Evolutionary conservation across 192 early-diverging fungal species (phyloP), one percentile per base, ranked within the genome.

Genomic region (Backusella macrospora): DNA sequence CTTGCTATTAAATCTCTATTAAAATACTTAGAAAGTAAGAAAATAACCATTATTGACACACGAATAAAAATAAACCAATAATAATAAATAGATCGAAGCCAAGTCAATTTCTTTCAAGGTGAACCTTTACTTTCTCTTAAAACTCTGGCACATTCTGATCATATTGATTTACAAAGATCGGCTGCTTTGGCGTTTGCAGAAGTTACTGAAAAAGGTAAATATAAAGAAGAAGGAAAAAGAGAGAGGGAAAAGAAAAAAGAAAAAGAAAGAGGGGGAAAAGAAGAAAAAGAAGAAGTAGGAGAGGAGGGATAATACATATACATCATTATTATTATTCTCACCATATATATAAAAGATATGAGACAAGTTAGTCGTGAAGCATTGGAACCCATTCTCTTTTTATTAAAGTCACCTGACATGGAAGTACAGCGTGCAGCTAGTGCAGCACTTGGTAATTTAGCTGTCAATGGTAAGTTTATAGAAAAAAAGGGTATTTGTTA

Each of bases 111-210:
- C 68, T 95, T 90, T 74, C 90, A 94, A 43, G 92, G 93, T 4
- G 90, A 92, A 64, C 91, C 92, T 59, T 86, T 96, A 14, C 83
- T 87, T 68, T 90, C 93, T 8, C 83, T 96, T 9, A 91, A 92
- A 16, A 93, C 90, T 15, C 78, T 96, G 39, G 92, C 91, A 8
- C 93, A 91, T 77, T 95, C 93, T 40, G 90, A 92, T 74, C 90
- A 93, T 78, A 87, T 93, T 39, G 93, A 93, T 70, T 77, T 95
- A 71, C 93, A 96, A 80, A 85, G 94, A 39, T 95, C 93, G 3
- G 95, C 93, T 0, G 93, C 95, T n/a, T 83, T 94, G 70, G 93
- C 93, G 2, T 96, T 95, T 82, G 93, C 91, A 48, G 95, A 96
- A 77, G 91, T 96, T 34, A 95, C 95, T 21, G 95, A 96, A 80